phyloP scores from a whole-genome alignment of 1,284 basidiomycete genomes.

The Peniophora sp. region DNA sequence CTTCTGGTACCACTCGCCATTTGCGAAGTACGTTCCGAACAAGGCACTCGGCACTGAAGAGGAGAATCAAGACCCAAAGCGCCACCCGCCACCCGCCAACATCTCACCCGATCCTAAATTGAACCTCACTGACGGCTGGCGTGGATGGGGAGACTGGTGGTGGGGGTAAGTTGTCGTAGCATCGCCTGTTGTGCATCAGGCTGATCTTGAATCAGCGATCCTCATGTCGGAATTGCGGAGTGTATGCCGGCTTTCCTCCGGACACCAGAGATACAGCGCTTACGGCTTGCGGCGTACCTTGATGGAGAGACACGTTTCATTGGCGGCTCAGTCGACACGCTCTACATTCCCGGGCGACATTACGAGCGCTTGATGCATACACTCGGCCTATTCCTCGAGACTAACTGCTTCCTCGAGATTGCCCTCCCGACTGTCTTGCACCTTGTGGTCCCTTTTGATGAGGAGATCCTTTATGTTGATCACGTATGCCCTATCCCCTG shows the following conservation, averaged over 20 bases:
- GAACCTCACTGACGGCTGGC: conserved; percentile 28
- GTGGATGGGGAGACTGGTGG: conserved; percentile 39
- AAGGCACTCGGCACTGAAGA: conserved; percentile 19
- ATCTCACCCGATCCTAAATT: conserved; percentile 31
- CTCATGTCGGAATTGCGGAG: conserved; percentile 33
- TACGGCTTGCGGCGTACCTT: conserved; percentile 26
- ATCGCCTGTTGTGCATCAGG: background rate
- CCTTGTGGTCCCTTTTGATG: conserved; percentile 27
- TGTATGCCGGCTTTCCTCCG: conserved; percentile 34
- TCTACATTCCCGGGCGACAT: conserved; percentile 38
- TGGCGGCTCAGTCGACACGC: conserved; percentile 41
- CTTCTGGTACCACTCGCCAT: conserved; percentile 46
- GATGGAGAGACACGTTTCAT: conserved; percentile 28
- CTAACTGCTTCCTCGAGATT: conserved; percentile 42
- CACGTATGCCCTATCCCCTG: conserved; percentile 24
- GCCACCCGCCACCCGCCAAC: conserved; percentile 27
- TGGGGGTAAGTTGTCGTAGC: conserved; percentile 25
- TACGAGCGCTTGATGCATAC: conserved; percentile 30
- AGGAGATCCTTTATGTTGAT: conserved; percentile 37
- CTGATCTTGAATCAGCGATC: conserved; percentile 23
- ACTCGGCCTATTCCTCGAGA: conserved; percentile 36
- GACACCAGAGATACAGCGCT: conserved; percentile 26
- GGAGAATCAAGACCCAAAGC: conserved; percentile 14
- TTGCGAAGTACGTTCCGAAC: conserved; percentile 33
- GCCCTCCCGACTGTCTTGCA: conserved; percentile 37